phyloP scores from a whole-genome alignment of 345 rosid genomes.

The Conringia planisiliqua region DNA sequence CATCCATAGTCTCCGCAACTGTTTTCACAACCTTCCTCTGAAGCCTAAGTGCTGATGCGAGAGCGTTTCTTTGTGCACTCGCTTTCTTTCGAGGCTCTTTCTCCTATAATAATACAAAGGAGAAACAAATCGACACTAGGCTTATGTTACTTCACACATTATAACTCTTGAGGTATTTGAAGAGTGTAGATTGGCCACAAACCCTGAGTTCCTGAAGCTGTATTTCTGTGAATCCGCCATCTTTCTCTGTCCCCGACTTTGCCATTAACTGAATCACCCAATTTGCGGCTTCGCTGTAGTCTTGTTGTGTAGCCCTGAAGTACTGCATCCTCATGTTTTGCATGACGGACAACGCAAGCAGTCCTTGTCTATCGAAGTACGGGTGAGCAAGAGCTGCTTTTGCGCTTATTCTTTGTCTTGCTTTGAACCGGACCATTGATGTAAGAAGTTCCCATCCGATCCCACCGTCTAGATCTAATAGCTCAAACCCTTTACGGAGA shows the following conservation, averaged over 20 bases:
- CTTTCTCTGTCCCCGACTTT: constrained; percentile 82
- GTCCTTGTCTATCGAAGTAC: constrained; percentile 75
- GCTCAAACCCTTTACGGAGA: constrained; percentile 68
- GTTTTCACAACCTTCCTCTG: constrained; percentile 75
- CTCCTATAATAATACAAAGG: constrained; percentile 43
- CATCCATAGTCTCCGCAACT: constrained; percentile 72
- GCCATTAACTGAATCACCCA: constrained; percentile 89
- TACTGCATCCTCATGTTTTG: constrained; percentile 72
- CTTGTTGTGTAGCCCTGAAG: constrained; percentile 86
- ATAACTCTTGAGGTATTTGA: not conserved
- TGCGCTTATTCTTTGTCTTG: constrained; percentile 84
- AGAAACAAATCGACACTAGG: not conserved
- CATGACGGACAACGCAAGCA: constrained; percentile 72
- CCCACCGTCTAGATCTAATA: constrained; percentile 80
- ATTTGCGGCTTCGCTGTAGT: constrained; percentile 73
- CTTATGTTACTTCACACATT: not conserved
- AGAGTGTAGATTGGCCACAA: constrained; percentile 24
- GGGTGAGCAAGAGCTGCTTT: constrained; percentile 89
- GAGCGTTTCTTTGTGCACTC: constrained; percentile 60
- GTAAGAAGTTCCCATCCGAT: constrained; percentile 93
- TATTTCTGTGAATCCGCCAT: constrained; percentile 94
- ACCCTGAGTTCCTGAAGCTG: constrained; percentile 83
- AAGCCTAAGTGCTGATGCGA: constrained; percentile 70
- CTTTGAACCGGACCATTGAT: constrained; percentile 90
- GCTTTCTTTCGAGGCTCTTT: constrained; percentile 60